Base-by-base conservation (phyloP, 805 yeast species). In the Groenewaldozyma tartarivorans region DNA sequence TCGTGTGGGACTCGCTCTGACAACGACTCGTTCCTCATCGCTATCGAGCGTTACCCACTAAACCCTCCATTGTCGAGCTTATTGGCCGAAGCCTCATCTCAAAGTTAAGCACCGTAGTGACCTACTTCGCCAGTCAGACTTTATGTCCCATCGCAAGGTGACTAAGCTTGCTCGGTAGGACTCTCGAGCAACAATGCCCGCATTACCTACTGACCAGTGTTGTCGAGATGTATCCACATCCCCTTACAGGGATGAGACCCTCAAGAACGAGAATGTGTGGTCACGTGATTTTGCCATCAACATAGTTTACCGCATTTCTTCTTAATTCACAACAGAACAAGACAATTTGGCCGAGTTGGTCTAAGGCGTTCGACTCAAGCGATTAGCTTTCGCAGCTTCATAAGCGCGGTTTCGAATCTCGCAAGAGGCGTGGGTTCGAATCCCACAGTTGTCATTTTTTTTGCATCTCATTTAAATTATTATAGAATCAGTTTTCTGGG, bases 391-490 rank as follows among this genome's bases (percentile, higher is more conserved):
- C 41, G 37, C 33, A 39, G 29, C 39, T 37, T 13, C 9, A 38
- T 36, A 46, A 41, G 43, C 45, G 49, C 36, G 49, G 34, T 40
- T 46, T 46, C 49, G 49, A 43, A 75, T 77, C 81, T 77, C 82
- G 77, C 65, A 81, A 81, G 82, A 75, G 81, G 82, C 83, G 81
- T 73, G 83, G 79, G 83, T 77, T 77, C 83, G 82, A 77, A 77
- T 75, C 83, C 79, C 83, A 74, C 81, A 77, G 78, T 74, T 76
- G 76, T 77, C 83, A 77, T 49, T 56, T 59, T 61, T 56, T 64
- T 63, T 60, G 59, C 57, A 46, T 16, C 16, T 38, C n/a, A 34
- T 39, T 21, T 34, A 33, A 29, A 19, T 39, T 20, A 32, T 7
- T 7, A 32, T n/a, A 32, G 17, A 32, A 7, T n/a, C 17, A 7